These are phyloP conservation scores for Ophiocordyceps camponoti-leonardi DNA, from an alignment of 2,329 filamentous ascomycete species.

Conservation along the genomic window DNA sequence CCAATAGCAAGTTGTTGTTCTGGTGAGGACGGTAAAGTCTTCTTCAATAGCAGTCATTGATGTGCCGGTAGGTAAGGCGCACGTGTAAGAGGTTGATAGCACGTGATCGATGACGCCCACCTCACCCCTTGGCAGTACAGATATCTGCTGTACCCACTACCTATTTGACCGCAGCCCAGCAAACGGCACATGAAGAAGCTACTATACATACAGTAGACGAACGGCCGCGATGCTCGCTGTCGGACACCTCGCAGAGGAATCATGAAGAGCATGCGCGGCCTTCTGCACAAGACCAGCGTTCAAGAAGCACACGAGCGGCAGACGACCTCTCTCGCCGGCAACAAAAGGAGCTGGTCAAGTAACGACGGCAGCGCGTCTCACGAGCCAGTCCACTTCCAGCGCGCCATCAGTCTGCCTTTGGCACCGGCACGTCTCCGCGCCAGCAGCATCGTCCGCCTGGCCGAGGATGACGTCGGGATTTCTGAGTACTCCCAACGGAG, in stretches of 20 bases:
- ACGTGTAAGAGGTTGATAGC: too few species aligned
- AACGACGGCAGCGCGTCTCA: slow-evolving; percentile 5
- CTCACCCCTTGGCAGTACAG: too few species aligned
- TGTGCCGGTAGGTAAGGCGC: too few species aligned
- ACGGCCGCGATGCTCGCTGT: neutral
- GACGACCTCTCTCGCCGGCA: slow-evolving; percentile 24
- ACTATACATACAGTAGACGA: neutral
- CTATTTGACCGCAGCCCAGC: too few species aligned
- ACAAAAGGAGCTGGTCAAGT: slow-evolving; percentile 24
- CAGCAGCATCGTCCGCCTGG: slow-evolving; percentile 26
- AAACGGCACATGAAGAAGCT: neutral
- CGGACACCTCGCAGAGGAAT: neutral
- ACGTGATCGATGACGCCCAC: too few species aligned
- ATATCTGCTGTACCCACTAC: too few species aligned
- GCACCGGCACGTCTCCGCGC: slow-evolving; percentile 16
- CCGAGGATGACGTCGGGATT: slow-evolving; percentile 5
- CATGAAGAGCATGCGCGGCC: slow-evolving; percentile 23
- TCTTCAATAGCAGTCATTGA: too few species aligned
- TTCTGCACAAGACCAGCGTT: slow-evolving; percentile 33
- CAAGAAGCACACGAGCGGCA: slow-evolving; percentile 23
- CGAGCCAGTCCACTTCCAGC: slow-evolving; percentile 13
- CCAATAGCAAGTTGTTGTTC: too few species aligned
- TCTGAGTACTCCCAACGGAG: slow-evolving; percentile 42
- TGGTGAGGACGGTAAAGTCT: too few species aligned
- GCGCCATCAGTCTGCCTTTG: slow-evolving; percentile 14